Evolutionary conservation across 2,329 filamentous ascomycete genomes (phyloP).

Genomic region (Pestalotiopsis fici): DNA sequence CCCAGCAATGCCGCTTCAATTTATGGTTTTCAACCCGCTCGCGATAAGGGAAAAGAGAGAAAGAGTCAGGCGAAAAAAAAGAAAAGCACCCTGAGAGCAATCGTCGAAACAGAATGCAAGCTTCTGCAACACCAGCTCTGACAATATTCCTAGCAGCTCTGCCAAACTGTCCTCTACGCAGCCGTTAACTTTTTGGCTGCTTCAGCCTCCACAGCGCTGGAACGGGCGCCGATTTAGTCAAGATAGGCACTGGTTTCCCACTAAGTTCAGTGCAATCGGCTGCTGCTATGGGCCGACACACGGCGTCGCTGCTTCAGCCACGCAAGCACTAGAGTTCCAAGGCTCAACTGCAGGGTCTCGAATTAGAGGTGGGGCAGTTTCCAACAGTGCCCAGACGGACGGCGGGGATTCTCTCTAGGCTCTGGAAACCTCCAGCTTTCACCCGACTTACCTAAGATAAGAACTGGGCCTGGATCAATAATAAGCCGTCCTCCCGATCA

Average conservation of each 20-base stretch:
- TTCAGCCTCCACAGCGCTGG: not conserved
- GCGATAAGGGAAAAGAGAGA: not conserved
- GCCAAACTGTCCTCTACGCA: conserved; percentile 13
- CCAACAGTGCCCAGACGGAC: not conserved
- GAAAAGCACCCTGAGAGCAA: not conserved
- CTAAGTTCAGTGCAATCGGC: not conserved
- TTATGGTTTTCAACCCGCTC: not conserved
- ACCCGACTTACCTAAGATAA: not conserved
- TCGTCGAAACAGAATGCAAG: not conserved
- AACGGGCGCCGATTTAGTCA: not conserved
- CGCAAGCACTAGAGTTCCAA: not conserved
- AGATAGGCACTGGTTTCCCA: not conserved
- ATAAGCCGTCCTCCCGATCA: not conserved
- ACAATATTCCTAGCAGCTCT: not conserved
- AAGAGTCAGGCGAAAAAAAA: not conserved
- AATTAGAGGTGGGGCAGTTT: not conserved
- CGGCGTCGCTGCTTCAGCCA: not conserved
- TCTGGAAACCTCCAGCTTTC: not conserved
- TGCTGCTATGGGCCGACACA: not conserved
- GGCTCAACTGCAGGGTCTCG: not conserved
- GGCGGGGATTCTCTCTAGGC: not conserved
- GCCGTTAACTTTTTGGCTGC: not conserved
- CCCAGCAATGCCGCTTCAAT: not conserved
- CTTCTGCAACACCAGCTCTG: not conserved
- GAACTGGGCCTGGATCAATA: not conserved